Evolutionary conservation across 352 stramenopile genomes (phyloP), one percentile per base, ranked within the genome.

Genomic region (Phytophthora podocarpi): DNA sequence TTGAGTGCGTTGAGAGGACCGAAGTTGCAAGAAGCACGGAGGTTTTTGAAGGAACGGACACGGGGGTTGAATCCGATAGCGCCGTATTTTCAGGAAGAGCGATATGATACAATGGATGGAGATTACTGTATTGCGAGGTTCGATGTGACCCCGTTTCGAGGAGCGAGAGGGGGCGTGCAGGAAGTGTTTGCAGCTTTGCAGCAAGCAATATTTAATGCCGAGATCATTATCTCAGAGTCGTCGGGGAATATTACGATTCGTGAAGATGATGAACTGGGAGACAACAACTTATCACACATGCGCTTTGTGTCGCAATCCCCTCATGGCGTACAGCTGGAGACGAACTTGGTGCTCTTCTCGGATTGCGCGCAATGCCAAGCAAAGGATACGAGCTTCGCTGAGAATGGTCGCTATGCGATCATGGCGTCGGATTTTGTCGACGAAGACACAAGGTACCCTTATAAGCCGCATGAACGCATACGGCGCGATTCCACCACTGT

Each of bases 171-270:
- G 46, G 64, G 72, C 3, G 76, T 89, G 4, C 58, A 66, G 21
- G 72, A 80, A 26, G 68, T 89, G 13, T 86, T 82, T 49, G 74
- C 79, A 7, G 72, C 69, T 0, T 60, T 83, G 13, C 64, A 73
- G 36, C 82, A 85, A 40, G 76, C 76, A 21, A 67, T 74, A 16
- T 75, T 73, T 46, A 91, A 89, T 52, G 64, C 82, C 6, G 82
- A 91, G 61, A 86, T 91, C 56, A 84, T 78, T 28, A 82, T 89
- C 58, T 89, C 82, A 6, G 82, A 91, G 51, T 77, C 62, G 6
- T 65, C 83, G 0, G 82, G 80, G 16, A 78, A 85, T 49, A 87
- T 91, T 37, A 91, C 79, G 12, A 87, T 91, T 50, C 77, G 82
- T 23, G 82, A 91, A 36, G 80, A 91, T 39, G 82, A 91, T 54